Percentiles rank a stretch among this genome's conserved stretches.
These are phyloP conservation scores for Sugiyamaella smithiae DNA, from an alignment of 805 yeast species.

Conservation along the genomic window DNA sequence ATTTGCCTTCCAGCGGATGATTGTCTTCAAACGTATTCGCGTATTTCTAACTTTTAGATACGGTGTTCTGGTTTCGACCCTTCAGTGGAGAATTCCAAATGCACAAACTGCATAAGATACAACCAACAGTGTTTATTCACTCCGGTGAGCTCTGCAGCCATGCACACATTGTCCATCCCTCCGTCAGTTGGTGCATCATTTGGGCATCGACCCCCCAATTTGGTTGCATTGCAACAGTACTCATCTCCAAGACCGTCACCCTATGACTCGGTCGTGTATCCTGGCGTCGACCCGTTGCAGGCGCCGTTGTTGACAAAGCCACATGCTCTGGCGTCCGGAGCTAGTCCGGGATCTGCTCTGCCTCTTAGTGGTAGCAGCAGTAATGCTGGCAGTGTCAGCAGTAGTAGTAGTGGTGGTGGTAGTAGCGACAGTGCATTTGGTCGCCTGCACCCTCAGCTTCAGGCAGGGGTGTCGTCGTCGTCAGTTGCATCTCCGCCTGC, in stretches of 20 bases:
- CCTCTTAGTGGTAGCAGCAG: background rate
- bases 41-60: no score
- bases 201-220: background rate
- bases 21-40: no score
- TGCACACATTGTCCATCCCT: constrained; percentile 20
- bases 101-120: constrained; percentile 32
- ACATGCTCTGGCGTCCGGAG: no score
- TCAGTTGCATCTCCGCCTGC: background rate
- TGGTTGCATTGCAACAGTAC: background rate
- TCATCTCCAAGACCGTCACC: background rate
- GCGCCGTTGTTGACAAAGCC: background rate
- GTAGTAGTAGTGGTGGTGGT: background rate
- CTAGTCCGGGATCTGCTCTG: background rate
- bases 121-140: constrained; percentile 34
- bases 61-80: constrained; percentile 34
- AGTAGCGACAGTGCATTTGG: background rate
- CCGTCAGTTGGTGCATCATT: background rate
- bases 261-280: no score
- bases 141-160: constrained; percentile 30
- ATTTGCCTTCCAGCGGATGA: no score
- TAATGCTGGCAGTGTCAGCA: background rate
- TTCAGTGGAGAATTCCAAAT: constrained; percentile 26
- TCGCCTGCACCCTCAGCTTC: background rate
- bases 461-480: background rate
- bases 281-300: constrained; percentile 1